Evolutionary conservation across 352 stramenopile species (phyloP), one percentile per base, ranked within the genome.

Genomic region (Hyaloperonospora brassicae): DNA sequence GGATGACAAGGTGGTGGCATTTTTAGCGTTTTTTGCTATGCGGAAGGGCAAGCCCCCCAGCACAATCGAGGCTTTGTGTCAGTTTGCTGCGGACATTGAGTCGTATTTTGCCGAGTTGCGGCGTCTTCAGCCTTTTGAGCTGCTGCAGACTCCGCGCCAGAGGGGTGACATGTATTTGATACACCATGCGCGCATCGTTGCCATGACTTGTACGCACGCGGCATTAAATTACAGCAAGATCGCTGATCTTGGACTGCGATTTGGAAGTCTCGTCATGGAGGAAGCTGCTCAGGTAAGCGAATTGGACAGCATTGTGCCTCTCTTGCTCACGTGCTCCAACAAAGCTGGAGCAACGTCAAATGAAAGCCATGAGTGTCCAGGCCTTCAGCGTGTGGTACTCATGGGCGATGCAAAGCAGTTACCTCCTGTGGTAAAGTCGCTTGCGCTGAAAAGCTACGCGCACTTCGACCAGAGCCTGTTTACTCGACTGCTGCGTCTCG

Each of bases 391-490:
- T 50, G 70, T 99, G 5, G 88, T 97, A 42, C 75, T 99, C 13
- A 84, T 99, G 45, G 96, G 96, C 13, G 95, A 98, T 70, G 67
- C 95, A 48, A 74, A 96, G 48, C 87, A 97, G 66, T 70, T 98
- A 5, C 86, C 92, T 38, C 94, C 95, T 9, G 81, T 97, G 8
- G 82, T 98, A 0, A 86, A 97, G 52, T 91, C 95, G 50, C 55
- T 67, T 17, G 73, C 83, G 11, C 86, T 99, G 50, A 78, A 84
- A 42, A 80, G 70, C 43, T 97, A 93, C 66, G 87, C 79, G 31
- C 79, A 89, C 30, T 84, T 98, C 14, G 89, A 98, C 64, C 91
- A 98, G 71, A 98, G 88, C 61, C 61, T 98, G 11, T 98, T 99
- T 72, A 69, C 87, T 22, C 87, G 96, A 14, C 62, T 98, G 41